Evolutionary conservation across 495 filamentous ascomycete genomes (phyloP), one percentile per base, ranked within the genome.

Genomic region (Chaetomium cochliodes): DNA sequence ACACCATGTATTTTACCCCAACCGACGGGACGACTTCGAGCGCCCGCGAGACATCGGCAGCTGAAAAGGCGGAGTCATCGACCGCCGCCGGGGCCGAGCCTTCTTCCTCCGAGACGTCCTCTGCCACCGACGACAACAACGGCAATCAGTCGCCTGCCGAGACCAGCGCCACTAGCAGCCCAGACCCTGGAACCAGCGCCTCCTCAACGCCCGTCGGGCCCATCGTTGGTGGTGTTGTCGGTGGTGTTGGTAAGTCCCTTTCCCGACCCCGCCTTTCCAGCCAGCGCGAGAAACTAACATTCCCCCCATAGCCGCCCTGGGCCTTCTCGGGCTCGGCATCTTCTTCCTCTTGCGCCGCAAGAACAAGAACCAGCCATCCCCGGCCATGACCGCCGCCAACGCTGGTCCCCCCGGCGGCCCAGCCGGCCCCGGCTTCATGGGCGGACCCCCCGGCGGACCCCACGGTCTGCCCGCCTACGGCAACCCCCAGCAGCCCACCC

Each of bases 181-280:
- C 28, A 0, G 22, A 20, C 8, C 15, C 37, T 11, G 16, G 37
- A 37, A 37, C 23, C 0, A 18, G 26, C 22, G 20, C 13, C 0
- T 57, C 64, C 2, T 72, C 68, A 4, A 70, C 68, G 1, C 73
- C 73, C 39, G 56, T 78, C 39, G 74, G 72, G n/a, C 69, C 78
- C 49, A 79, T 83, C 30, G 76, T 76, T n/a, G 81, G 81, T 23
- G 81, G 80, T 49, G 79, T 79, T 16, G 79, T 82, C 15, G 81
- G 81, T 49, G 81, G 80, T 20, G 72, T 82, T 16, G 58, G 66
- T 68, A 28, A 51, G 66, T 62, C 1, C 23, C 2, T 4, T 5
- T 13, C 15, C 20, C 22, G 2, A 37, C 16, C 5, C n/a, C 39
- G 5, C 9, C 0, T 55, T 11, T 6, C 20, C 5, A 23, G 28